Conservation (phyloP, 208 protist genomes). For the Herpetomonas muscarum region DNA sequence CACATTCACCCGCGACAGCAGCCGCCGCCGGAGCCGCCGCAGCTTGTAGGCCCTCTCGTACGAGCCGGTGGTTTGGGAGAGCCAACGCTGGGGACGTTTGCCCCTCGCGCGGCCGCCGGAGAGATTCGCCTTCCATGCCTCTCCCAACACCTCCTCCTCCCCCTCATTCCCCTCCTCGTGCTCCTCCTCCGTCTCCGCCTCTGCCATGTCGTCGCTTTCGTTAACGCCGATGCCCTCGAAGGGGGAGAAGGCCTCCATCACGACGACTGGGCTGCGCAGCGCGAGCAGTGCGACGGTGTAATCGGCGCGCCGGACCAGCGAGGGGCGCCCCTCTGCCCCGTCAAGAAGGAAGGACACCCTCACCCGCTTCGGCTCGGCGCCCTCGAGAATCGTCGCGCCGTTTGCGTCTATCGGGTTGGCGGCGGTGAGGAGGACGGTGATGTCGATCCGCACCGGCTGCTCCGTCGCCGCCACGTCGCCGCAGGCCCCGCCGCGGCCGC, state of each 20-base stretch:
- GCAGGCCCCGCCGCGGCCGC: too few relatives aligned
- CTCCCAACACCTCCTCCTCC: not conserved
- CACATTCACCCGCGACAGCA: not conserved
- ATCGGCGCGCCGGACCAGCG: slow-evolving; percentile 21
- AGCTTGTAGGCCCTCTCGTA: not conserved
- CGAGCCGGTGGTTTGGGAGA: too few relatives aligned
- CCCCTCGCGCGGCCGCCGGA: too few relatives aligned
- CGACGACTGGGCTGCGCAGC: slow-evolving; percentile 7
- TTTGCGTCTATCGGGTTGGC: not conserved
- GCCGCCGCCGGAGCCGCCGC: not conserved
- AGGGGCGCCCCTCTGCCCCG: slow-evolving; percentile 16
- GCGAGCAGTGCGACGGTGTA: slow-evolving; percentile 27
- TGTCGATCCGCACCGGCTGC: not conserved
- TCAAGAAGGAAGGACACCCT: slow-evolving; percentile 21
- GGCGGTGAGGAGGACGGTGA: slow-evolving; percentile 19
- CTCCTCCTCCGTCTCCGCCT: not conserved
- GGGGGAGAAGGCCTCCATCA: slow-evolving; percentile 17
- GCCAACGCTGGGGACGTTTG: too few relatives aligned
- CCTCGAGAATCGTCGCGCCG: not conserved
- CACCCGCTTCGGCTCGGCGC: not conserved
- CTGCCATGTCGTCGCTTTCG: not conserved
- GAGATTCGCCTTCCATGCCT: too few relatives aligned
- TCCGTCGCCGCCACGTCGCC: not conserved
- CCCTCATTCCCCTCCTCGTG: not conserved
- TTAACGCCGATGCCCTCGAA: not conserved